Conservation (phyloP, 2,329 filamentous ascomycete species). For the Akanthomyces dipterigenus region DNA sequence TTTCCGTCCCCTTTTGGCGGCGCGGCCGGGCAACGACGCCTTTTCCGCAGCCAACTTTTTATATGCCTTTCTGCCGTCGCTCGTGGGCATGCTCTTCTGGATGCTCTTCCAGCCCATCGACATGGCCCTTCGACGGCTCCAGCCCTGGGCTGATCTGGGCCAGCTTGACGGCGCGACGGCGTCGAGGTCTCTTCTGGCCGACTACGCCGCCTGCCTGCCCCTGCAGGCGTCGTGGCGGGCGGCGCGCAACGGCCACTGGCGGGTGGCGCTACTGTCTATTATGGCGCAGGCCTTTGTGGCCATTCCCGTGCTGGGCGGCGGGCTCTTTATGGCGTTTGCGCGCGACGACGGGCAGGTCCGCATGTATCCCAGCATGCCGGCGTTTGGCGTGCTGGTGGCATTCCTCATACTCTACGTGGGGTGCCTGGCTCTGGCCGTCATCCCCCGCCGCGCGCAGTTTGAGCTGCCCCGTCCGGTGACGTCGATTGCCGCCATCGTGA, state of each 20-base stretch:
- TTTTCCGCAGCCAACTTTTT: conserved; percentile 87
- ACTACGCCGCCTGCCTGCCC: conserved; percentile 63
- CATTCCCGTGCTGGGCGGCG: conserved; percentile 62
- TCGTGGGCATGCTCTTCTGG: conserved; percentile 61
- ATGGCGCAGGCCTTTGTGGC: conserved; percentile 53
- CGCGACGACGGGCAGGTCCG: conserved; percentile 42
- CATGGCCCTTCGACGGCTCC: conserved; percentile 55
- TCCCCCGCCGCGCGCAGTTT: conserved; percentile 54
- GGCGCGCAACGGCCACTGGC: conserved; percentile 54
- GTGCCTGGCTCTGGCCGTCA: conserved; percentile 54
- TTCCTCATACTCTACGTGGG: conserved; percentile 64
- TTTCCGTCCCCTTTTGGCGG: conserved; percentile 62
- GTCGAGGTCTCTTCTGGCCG: conserved; percentile 57
- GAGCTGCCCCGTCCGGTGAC: conserved; percentile 67
- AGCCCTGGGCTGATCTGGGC: conserved; percentile 61
- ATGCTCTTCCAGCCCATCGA: conserved; percentile 63
- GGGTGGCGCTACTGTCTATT: conserved; percentile 55
- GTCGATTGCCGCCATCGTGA: conserved; percentile 69
- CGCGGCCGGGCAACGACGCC: conserved; percentile 51
- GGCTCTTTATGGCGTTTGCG: conserved; percentile 68
- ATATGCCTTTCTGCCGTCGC: conserved; percentile 67
- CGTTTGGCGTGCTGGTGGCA: conserved; percentile 65
- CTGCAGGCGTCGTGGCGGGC: conserved; percentile 54
- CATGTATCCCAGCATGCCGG: conserved; percentile 67
- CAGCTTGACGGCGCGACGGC: conserved; percentile 53